Evolutionary conservation across 768 basidiomycete species (phyloP), one percentile per base, ranked within the genome.

Genomic region (Strobilomyces confusus): DNA sequence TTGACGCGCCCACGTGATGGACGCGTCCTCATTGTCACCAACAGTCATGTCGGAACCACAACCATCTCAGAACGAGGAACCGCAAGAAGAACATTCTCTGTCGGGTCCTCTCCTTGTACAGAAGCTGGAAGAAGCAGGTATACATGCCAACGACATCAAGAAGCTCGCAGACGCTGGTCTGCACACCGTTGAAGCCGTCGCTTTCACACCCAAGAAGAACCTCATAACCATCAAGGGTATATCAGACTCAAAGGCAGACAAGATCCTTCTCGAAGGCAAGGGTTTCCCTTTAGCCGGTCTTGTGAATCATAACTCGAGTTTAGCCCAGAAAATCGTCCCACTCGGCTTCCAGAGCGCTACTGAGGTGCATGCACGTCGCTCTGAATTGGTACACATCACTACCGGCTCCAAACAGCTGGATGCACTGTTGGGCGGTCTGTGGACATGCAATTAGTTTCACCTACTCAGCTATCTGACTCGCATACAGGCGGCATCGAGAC

Each of bases 261-360:
- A 94, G 75, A 97, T 99, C 52, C 71, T 98, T 25, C 73, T 78
- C 14, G 93, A 95, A 78, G 97, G 97, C 92, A 54, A 58, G 81
- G 67, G 23, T 30, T 20, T 7, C 41, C 7, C 22, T 49, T 49
- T 38, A 46, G 42, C 32, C 29, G 9, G 8, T 26, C 48, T 37
- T 33, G 40, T 52, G 42, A 54, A 48, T 58, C 44, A 52, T 44
- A 55, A 34, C 56, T 25, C 53, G 44, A 41, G 32, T 48, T 45
- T 52, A 98, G 95, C 94, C 4, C 86, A 87, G 66, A 98, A 98
- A 75, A 90, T 98, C 62, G 87, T 99, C 26, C 97, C 95, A 8
- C 82, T 98, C 56, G 97, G 97, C 4, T 99, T 99, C 69, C 93
- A 94, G 58, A 98, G 95, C 52, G 97, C 97, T 17, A 98, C 97